These are phyloP conservation scores for Sordariomycetes sp. DNA, from an alignment of 2,329 filamentous ascomycete genomes.

Conservation along the genomic window DNA sequence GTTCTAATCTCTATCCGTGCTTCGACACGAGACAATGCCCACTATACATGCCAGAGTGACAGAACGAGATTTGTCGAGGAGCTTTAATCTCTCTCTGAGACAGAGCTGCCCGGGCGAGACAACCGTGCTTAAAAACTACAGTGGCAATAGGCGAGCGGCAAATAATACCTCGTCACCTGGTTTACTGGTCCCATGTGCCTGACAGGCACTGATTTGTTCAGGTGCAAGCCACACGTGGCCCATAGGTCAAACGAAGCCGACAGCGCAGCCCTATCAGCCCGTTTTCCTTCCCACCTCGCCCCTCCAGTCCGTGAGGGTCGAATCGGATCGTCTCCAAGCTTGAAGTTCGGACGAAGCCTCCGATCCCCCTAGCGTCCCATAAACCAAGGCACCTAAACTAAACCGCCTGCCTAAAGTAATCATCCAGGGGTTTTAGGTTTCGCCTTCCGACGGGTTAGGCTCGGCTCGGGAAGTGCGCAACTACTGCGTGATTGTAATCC, in stretches of 20 bases:
- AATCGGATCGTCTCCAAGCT: not conserved
- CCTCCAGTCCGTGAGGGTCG: not conserved
- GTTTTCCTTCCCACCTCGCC: not conserved
- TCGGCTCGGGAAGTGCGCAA: not conserved
- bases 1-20: too few species aligned
- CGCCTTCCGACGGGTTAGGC: not conserved
- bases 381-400: not conserved
- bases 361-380: not conserved
- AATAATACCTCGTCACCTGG: not conserved
- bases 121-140: not conserved
- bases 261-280: not conserved
- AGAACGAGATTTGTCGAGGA: too few species aligned
- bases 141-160: not conserved
- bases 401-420: not conserved
- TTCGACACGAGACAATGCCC: too few species aligned
- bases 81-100: not conserved
- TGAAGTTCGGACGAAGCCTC: not conserved
- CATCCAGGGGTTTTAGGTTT: not conserved
- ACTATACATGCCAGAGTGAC: too few species aligned
- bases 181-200: not conserved
- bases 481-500: not conserved
- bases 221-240: not conserved
- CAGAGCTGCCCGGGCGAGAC: not conserved
- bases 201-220: not conserved
- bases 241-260: not conserved